These are phyloP conservation scores for Sclerotinia minor DNA, from an alignment of 2,329 filamentous ascomycete genomes.

Conservation along the genomic window DNA sequence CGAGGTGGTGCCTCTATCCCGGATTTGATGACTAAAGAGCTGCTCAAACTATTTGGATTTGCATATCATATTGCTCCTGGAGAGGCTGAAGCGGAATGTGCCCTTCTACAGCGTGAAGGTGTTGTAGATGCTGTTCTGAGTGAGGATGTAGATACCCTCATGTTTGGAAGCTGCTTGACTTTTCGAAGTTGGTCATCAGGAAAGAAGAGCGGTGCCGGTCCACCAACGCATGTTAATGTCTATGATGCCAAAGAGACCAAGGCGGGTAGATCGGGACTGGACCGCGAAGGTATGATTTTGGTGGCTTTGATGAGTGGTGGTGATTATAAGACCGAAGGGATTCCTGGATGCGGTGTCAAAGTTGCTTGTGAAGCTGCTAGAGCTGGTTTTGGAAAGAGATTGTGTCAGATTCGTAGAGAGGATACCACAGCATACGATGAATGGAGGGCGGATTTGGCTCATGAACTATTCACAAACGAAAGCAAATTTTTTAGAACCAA, in stretches of 20 bases:
- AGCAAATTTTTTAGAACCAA: conserved; percentile 75
- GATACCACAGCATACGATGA: conserved; percentile 59
- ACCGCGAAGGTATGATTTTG: conserved; percentile 86
- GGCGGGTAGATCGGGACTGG: conserved; percentile 57
- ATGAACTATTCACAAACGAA: conserved; percentile 82
- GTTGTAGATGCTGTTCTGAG: conserved; percentile 92
- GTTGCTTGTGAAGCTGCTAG: conserved; percentile 85
- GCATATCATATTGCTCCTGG: conserved; percentile 83
- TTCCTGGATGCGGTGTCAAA: conserved; percentile 84
- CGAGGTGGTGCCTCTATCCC: conserved; percentile 65
- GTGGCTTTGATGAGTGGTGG: conserved; percentile 94
- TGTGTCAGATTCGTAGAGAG: conserved; percentile 64
- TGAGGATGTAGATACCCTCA: conserved; percentile 95
- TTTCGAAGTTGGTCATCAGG: conserved; percentile 83
- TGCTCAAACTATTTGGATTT: conserved; percentile 84
- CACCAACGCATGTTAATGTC: conserved; percentile 81
- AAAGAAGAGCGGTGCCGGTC: conserved; percentile 59
- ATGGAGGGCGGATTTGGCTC: conserved; percentile 72
- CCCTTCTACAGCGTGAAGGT: conserved; percentile 75
- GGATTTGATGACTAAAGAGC: conserved; percentile 74
- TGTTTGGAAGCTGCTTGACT: conserved; percentile 86
- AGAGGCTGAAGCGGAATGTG: conserved; percentile 95
- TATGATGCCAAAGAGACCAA: conserved; percentile 66
- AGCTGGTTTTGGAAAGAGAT: conserved; percentile 77
- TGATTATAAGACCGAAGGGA: conserved; percentile 86